Evolutionary conservation across 345 rosid species (phyloP), one percentile per base, ranked within the genome.

Genomic region (Erucastrum elatum): DNA sequence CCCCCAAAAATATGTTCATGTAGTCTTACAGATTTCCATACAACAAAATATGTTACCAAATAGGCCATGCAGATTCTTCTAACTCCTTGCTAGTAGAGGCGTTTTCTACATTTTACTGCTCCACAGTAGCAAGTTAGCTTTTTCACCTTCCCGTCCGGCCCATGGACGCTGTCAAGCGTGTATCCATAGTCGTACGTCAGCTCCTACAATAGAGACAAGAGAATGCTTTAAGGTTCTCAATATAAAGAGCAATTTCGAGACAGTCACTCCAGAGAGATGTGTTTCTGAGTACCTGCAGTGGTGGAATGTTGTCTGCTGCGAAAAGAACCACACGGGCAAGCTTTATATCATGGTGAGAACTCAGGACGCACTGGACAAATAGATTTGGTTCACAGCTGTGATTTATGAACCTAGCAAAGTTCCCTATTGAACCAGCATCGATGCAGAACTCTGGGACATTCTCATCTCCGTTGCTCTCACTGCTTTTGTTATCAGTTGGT

Each of bases 301-400:
- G 94, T 7, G 98, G 91, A 68, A 96, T 93, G 85, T 91, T 93
- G 79, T 96, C 99, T 6, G 97, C 96, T 3, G 99, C 99, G 72
- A 93, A 90, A 8, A 93, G 87, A 84, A 93, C 88, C 66, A 96
- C 92, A 15, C 94, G 87, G 27, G 97, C 98, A 63, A 91, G 96
- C 75, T 84, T 90, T 12, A 91, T 59, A 75, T 91, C 97, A 2
- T 85, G 93, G 83, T 93, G 99, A 17, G 87, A 86, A 81, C 93
- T 89, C 82, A 93, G 68, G 64, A 95, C 90, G 66, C 97, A 88
- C 70, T 96, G 98, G 8, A 96, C 95, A 77, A 91, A 96, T 6
- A 96, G 88, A 74, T 96, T 96, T 16, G 99, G 99, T 83, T 86
- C 93, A 33, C 99, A 95, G 70, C 98, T 93, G 77, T 93, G 98